Evolutionary conservation across 768 basidiomycete species (phyloP), one percentile per base, ranked within the genome.

Genomic region (Podaxis sp.): DNA sequence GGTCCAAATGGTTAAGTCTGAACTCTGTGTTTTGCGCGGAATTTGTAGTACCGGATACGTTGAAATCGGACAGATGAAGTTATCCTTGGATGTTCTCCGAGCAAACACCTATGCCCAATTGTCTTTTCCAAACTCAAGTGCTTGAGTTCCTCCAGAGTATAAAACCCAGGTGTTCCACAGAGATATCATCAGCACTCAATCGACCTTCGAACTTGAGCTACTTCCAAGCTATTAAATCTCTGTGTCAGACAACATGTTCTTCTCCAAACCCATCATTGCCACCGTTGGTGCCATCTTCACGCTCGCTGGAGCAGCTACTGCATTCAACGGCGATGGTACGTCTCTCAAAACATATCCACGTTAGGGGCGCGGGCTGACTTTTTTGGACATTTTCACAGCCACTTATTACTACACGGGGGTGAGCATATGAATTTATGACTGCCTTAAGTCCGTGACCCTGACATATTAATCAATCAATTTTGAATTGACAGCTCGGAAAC

Each of bases 381-480:
- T 49, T 52, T 38, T 58, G 49, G 22, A 50, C 6, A 7, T 58
- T 15, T 53, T 58, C 46, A 36, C 59, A 71, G 70, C 70, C 25
- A 68, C 69, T 19, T 71, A 56, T 58, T 71, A 68, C 43, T 53
- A 54, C 29, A 65, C 69, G 25, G 70, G 69, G 33, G 70, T 71
- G 57, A 59, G 60, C 61, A 33, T n/a, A n/a, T 33, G 24, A 52
- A 11, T 46, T 38, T 24, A 41, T 37, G 24, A 12, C n/a, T 37
- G 33, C 43, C 41, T 53, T 29, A 38, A 51, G 19, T 24, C 22
- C 36, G 38, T 40, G 11, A 22, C 49, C 49, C 49, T 50, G 25
- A 50, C 19, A 59, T 15, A 57, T 4, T 13, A 17, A 36, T 38
- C 54, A 57, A 50, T 57, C n/a, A 9, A 33, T 33, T 2, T 33